Conservation (phyloP, 1,284 basidiomycete species). For the Fistulina hepatica region DNA sequence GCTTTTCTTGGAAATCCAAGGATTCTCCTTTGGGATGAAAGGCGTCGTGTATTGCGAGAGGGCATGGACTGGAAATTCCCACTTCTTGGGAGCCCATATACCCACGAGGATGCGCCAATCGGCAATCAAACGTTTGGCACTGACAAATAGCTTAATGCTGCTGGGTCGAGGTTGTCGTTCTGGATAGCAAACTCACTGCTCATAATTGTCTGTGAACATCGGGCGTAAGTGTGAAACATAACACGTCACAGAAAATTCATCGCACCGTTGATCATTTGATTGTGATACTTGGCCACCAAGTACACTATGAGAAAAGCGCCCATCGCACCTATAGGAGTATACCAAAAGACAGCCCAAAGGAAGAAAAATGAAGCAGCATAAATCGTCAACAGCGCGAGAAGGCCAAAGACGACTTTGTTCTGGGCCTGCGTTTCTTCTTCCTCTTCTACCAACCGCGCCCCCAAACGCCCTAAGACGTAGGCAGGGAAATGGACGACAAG, state of each 20-base stretch:
- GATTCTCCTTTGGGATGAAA: constrained; percentile 49
- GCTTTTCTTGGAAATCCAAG: constrained; percentile 38
- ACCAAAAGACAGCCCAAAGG: constrained; percentile 71
- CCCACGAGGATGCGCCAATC: constrained; percentile 87
- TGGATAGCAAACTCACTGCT: constrained; percentile 43
- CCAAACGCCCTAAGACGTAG: constrained; percentile 69
- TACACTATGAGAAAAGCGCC: constrained; percentile 47
- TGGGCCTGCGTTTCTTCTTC: constrained; percentile 91
- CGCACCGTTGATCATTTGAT: constrained; percentile 62
- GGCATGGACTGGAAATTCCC: constrained; percentile 62
- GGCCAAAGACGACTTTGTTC: constrained; percentile 80
- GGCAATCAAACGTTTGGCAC: constrained; percentile 72
- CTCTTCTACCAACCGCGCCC: constrained; percentile 66
- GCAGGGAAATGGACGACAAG: constrained; percentile 74
- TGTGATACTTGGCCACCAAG: constrained; percentile 75
- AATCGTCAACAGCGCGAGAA: constrained; percentile 63
- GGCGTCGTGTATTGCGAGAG: constrained; percentile 70
- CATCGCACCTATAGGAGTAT: constrained; percentile 46
- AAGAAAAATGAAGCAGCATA: constrained; percentile 78
- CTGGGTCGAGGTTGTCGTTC: constrained; percentile 14
- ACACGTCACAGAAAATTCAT: constrained; percentile 14
- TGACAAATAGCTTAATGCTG: constrained; percentile 24
- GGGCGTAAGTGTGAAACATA: constrained; percentile 18
- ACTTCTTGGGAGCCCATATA: constrained; percentile 75
- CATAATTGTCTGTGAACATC: constrained; percentile 58